These are phyloP conservation scores for Globisporangium parvum DNA, from an alignment of 352 stramenopile species.

Conservation along the genomic window DNA sequence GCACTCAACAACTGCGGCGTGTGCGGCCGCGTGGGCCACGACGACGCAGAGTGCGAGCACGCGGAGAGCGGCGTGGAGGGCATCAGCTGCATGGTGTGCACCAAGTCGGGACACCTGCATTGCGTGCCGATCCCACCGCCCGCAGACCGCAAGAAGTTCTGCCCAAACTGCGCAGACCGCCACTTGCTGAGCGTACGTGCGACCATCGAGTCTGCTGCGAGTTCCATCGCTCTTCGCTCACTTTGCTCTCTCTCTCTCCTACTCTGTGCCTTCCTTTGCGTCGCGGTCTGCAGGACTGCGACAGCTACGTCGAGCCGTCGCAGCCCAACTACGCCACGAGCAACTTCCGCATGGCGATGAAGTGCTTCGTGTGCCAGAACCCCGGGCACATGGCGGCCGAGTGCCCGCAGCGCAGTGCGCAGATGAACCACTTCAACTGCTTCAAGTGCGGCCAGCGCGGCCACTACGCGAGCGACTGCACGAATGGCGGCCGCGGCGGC, in stretches of 20 bases:
- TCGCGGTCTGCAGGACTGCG: constrained; percentile 19
- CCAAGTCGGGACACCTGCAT: constrained; percentile 50
- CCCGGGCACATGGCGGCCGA: constrained; percentile 64
- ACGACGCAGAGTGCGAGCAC: constrained; percentile 35
- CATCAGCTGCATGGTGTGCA: constrained; percentile 76
- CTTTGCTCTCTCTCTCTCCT: neutral
- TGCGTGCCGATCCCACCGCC: constrained; percentile 62
- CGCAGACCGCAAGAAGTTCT: constrained; percentile 66
- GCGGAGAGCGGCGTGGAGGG: constrained; percentile 16
- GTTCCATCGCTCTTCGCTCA: too few species aligned
- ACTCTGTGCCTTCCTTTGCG: neutral
- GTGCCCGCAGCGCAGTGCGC: constrained; percentile 45
- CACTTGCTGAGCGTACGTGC: constrained; percentile 35
- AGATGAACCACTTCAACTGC: constrained; percentile 37
- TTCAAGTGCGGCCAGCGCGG: constrained; percentile 44
- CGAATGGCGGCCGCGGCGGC: constrained; percentile 11
- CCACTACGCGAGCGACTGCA: constrained; percentile 47
- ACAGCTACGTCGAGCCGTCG: constrained; percentile 37
- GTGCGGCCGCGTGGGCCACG: constrained; percentile 56
- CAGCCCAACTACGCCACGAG: constrained; percentile 40
- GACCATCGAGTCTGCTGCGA: neutral
- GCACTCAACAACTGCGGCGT: constrained; percentile 33
- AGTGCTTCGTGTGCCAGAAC: constrained; percentile 72
- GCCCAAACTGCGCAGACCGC: constrained; percentile 52
- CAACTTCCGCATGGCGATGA: constrained; percentile 36